Evolutionary conservation across 768 basidiomycete genomes (phyloP), one percentile per base, ranked within the genome.

Genomic region (Leccinellum albellum): DNA sequence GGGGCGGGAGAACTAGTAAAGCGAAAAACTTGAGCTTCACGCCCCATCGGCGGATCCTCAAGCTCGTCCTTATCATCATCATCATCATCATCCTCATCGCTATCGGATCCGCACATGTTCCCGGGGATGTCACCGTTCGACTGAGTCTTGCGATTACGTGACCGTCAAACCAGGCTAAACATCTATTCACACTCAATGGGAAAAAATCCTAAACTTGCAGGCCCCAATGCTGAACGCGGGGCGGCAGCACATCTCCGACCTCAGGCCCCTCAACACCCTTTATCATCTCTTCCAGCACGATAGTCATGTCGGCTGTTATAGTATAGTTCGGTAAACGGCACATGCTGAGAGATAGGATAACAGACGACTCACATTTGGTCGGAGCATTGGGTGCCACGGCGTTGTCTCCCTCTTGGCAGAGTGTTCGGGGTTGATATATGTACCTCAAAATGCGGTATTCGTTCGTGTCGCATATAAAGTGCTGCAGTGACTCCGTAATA

Each of bases 281-380:
- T 53, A 66, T 57, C 60, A 67, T 55, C 48, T 67, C 67, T 12
- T 64, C 63, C 0, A 66, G 51, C 58, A 58, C 54, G 15, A 46
- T 20, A 17, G 37, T 44, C 35, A 66, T 51, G 33, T 67, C 63
- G 6, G 33, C 65, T 66, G 33, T 35, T 6, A 33, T 33, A 33
- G 32, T 33, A 15, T 17, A 35, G 7, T 15, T 15, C 15, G 17
- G 33, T 35, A 35, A 35, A 17, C 15, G 33, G 33, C 15, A 35
- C 33, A 0, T 33, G 15, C 33, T 15, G 33, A 21, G 10, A 5
- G 20, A 42, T 42, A 4, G 2, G 9, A 20, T n/a, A 44, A 21
- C 12, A 15, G 23, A 48, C 0, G 47, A 24, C 47, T n/a, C 15
- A 48, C 47, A 28, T 48, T 29, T 15, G 8, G 13, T 31, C 0